Percentiles rank a stretch among this genome's conserved stretches.
Evolutionary conservation across 2,329 filamentous ascomycete species (phyloP).

Genomic region (Exophiala sp.): DNA sequence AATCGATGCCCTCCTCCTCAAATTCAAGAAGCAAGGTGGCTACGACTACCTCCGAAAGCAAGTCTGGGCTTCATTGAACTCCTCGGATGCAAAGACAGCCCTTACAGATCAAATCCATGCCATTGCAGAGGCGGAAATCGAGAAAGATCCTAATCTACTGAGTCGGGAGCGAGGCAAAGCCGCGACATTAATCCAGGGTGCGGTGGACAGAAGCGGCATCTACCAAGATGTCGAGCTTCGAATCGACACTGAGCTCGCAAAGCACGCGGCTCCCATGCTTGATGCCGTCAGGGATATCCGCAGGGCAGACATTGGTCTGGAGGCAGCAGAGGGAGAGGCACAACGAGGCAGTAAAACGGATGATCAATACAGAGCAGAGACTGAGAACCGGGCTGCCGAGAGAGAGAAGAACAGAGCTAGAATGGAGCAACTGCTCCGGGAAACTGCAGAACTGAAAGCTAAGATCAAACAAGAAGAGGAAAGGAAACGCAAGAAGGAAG

Average conservation of each 20-base stretch:
- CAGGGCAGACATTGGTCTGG: constrained; percentile 53
- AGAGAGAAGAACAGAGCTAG: constrained; percentile 43
- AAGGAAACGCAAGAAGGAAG: constrained; percentile 32
- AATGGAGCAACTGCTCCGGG: constrained; percentile 45
- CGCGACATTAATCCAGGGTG: constrained; percentile 58
- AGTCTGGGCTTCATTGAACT: constrained; percentile 53
- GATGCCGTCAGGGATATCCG: constrained; percentile 53
- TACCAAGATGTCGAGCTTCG: constrained; percentile 54
- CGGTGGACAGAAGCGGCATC: constrained; percentile 57
- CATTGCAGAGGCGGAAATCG: constrained; percentile 56
- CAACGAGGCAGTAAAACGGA: constrained; percentile 53
- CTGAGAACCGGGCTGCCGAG: constrained; percentile 47
- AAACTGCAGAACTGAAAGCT: constrained; percentile 46
- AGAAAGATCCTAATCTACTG: constrained; percentile 55
- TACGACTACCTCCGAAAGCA: constrained; percentile 59
- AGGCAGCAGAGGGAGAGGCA: constrained; percentile 49
- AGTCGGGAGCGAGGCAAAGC: constrained; percentile 57
- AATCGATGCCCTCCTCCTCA: constrained; percentile 56
- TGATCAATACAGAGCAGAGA: constrained; percentile 53
- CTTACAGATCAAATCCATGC: constrained; percentile 50
- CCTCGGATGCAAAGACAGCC: constrained; percentile 47
- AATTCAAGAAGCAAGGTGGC: constrained; percentile 62
- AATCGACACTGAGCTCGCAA: constrained; percentile 50
- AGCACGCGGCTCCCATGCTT: constrained; percentile 50
- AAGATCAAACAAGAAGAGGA: constrained; percentile 42